These are phyloP conservation scores for Boletus speciosus DNA, from an alignment of 768 basidiomycete genomes.

Conservation along the genomic window DNA sequence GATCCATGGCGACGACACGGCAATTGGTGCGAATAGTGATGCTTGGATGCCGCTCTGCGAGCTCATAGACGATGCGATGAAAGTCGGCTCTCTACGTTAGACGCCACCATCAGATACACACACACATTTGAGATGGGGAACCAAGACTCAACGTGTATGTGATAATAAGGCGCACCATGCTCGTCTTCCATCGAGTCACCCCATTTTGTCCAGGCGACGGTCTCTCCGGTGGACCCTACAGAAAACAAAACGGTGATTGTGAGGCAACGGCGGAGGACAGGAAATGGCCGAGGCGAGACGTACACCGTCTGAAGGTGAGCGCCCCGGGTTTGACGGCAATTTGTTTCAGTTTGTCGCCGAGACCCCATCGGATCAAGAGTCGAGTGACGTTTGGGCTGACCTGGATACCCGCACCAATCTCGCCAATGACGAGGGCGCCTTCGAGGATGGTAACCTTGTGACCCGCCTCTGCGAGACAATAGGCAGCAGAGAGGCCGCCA, in stretches of 20 bases:
- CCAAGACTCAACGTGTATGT: conserved; percentile 31
- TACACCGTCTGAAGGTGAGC: conserved; percentile 43
- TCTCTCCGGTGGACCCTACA: conserved; percentile 33
- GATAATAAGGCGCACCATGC: conserved; percentile 34
- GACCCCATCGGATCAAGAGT: conserved; percentile 51
- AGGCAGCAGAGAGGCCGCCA: conserved; percentile 47
- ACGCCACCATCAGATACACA: background rate
- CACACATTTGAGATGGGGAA: background rate
- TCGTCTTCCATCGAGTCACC: conserved; percentile 29
- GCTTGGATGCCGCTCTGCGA: conserved; percentile 35
- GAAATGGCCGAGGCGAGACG: background rate
- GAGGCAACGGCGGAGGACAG: background rate
- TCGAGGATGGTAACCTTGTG: conserved; percentile 51
- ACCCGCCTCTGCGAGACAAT: conserved; percentile 43
- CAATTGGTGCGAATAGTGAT: conserved; percentile 34
- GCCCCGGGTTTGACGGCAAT: conserved; percentile 38
- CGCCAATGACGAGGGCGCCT: conserved; percentile 35
- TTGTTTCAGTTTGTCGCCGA: conserved; percentile 38
- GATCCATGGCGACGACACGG: conserved; percentile 37
- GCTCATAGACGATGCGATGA: conserved; percentile 35
- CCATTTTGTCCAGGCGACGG: conserved; percentile 37
- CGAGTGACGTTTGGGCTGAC: conserved; percentile 40
- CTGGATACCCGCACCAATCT: conserved; percentile 54
- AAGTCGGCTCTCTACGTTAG: conserved; percentile 43
- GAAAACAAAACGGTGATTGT: background rate